Conservation (phyloP, 441 rosid genomes). For the Bocquillonia castaneifolia region DNA sequence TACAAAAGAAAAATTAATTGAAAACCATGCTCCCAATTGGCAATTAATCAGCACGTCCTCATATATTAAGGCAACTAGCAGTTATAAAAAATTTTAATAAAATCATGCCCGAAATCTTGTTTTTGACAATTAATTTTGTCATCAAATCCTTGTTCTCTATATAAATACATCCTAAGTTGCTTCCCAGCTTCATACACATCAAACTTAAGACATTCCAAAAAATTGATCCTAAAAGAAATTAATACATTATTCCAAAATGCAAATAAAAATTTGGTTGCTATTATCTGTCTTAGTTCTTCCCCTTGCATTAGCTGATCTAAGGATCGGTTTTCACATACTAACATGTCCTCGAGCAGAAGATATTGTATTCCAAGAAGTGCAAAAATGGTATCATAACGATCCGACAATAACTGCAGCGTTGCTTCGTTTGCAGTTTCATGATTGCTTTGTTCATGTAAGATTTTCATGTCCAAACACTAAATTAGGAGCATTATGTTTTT, state of each 20-base stretch:
- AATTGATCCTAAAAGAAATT: neutral
- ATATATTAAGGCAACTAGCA: too few species aligned
- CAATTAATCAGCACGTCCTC: too few species aligned
- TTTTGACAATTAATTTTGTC: too few species aligned
- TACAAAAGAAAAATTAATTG: too few species aligned
- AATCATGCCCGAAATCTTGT: too few species aligned
- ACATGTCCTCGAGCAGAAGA: slow-evolving; percentile 60
- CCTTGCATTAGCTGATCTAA: slow-evolving; percentile 37
- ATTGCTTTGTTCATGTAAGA: slow-evolving; percentile 65
- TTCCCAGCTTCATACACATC: too few species aligned
- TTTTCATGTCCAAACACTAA: neutral
- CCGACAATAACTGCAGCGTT: slow-evolving; percentile 51
- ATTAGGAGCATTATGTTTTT: neutral
- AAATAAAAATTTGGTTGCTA: slow-evolving; percentile 17
- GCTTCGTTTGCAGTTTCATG: slow-evolving; percentile 83
- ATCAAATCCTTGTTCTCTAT: too few species aligned
- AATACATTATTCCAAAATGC: slow-evolving; percentile 14
- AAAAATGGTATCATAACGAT: slow-evolving; percentile 34
- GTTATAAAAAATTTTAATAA: too few species aligned
- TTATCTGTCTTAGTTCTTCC: slow-evolving; percentile 34
- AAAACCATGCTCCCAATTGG: too few species aligned
- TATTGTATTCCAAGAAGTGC: slow-evolving; percentile 37
- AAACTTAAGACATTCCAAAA: too few species aligned
- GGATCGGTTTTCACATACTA: slow-evolving; percentile 43
- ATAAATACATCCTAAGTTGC: too few species aligned